Percentiles rank a stretch among this genome's conserved stretches.
These are phyloP conservation scores for Pythium coloratum DNA, from an alignment of 352 stramenopile genomes.

Conservation along the genomic window DNA sequence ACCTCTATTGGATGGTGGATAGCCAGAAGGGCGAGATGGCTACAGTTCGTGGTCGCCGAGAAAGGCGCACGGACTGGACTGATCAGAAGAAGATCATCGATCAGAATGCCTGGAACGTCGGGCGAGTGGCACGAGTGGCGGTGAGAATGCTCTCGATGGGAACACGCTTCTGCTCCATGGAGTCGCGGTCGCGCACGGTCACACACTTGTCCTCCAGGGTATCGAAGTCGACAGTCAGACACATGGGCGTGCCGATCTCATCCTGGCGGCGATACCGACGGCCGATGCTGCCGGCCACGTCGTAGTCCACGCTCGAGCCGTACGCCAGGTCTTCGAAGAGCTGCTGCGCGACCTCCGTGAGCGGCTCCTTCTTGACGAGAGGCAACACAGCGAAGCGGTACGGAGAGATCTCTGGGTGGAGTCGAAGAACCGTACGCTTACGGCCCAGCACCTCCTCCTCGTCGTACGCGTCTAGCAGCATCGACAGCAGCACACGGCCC, in stretches of 20 bases:
- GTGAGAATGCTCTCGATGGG: constrained; percentile 87
- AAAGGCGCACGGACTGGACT: too few species aligned
- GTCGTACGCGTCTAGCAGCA: constrained; percentile 94
- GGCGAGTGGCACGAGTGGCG: constrained; percentile 32
- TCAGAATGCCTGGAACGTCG: constrained; percentile 49
- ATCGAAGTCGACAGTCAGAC: constrained; percentile 98
- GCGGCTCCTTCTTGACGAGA: constrained; percentile 94
- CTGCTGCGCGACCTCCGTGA: constrained; percentile 86
- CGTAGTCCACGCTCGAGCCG: constrained; percentile 90
- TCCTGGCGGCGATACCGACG: constrained; percentile 95
- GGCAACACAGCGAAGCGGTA: constrained; percentile 93
- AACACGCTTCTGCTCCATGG: constrained; percentile 94
- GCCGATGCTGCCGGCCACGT: constrained; percentile 88
- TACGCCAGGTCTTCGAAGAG: constrained; percentile 91
- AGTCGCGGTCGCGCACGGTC: constrained; percentile 95
- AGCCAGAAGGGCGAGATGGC: constrained; percentile 8
- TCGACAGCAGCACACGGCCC: constrained; percentile 92
- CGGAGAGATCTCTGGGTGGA: constrained; percentile 93
- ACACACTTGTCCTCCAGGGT: constrained; percentile 95
- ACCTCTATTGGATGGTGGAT: constrained; percentile 21
- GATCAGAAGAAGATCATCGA: too few species aligned
- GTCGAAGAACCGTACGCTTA: constrained; percentile 86
- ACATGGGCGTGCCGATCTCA: constrained; percentile 97
- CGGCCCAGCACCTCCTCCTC: constrained; percentile 91
- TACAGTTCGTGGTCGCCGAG: constrained; percentile 7